Percentiles rank a stretch among this genome's conserved stretches.
These are phyloP conservation scores for Lodderomyces orthopsilosis DNA, from an alignment of 1,139 yeast genomes.

Conservation along the genomic window DNA sequence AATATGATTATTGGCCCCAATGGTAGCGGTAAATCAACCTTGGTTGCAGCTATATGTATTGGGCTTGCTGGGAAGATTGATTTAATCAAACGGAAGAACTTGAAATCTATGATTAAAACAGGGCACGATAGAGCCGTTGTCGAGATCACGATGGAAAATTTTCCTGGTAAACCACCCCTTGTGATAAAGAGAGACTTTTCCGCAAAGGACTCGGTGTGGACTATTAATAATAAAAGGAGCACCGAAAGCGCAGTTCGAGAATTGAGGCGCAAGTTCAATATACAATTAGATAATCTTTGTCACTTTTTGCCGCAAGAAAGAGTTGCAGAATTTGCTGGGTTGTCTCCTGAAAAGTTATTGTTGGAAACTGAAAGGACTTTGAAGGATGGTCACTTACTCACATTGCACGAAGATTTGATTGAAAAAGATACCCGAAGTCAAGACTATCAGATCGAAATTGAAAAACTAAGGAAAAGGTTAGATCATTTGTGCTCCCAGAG, in stretches of 20 bases:
- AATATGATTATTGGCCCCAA: slow-evolving; percentile 97
- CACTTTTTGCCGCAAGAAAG: slow-evolving; percentile 95
- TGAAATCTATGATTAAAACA: slow-evolving; percentile 73
- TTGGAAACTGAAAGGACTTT: slow-evolving; percentile 81
- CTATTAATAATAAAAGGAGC: slow-evolving; percentile 43
- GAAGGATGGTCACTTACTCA: slow-evolving; percentile 57
- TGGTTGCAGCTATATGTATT: slow-evolving; percentile 89
- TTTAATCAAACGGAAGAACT: slow-evolving; percentile 73
- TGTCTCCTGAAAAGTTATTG: slow-evolving; percentile 72
- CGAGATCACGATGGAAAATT: slow-evolving; percentile 62
- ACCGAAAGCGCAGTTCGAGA: slow-evolving; percentile 47
- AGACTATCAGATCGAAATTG: slow-evolving; percentile 24
- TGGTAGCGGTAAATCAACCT: slow-evolving; percentile 93
- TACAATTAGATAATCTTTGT: slow-evolving; percentile 88
- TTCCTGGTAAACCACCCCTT: slow-evolving; percentile 23
- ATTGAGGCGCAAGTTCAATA: slow-evolving; percentile 52
- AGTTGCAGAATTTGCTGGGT: slow-evolving; percentile 87
- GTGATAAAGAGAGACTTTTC: slow-evolving; percentile 39
- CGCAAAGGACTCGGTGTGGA: slow-evolving; percentile 58
- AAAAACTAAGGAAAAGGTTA: slow-evolving; percentile 28
- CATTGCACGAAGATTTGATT: slow-evolving; percentile 58
- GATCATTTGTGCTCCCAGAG: slow-evolving; percentile 30
- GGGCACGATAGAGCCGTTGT: slow-evolving; percentile 59
- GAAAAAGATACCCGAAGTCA: slow-evolving; percentile 44
- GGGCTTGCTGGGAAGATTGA: slow-evolving; percentile 85